A percentile compares a stretch with the other conserved stretches of the same genome.
These are phyloP conservation scores for Cyberlindnera euphorbiae DNA, from an alignment of 805 yeast genomes.

Conservation along the genomic window DNA sequence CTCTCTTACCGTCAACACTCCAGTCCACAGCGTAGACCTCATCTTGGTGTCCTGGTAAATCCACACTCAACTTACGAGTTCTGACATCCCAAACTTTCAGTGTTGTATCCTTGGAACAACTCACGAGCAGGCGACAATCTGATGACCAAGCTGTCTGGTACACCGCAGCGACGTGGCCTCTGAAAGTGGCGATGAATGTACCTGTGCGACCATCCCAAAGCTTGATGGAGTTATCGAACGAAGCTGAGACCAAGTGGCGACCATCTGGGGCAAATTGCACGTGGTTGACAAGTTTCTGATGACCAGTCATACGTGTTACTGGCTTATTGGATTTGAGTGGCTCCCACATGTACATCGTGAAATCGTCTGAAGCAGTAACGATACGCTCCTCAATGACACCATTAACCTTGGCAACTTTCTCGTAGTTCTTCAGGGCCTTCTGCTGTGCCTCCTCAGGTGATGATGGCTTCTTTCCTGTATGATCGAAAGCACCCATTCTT, in stretches of 20 bases:
- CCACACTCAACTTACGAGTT: constrained; percentile 77
- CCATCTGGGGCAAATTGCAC: constrained; percentile 97
- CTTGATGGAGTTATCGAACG: constrained; percentile 93
- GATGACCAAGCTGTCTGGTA: constrained; percentile 98
- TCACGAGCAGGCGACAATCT: constrained; percentile 84
- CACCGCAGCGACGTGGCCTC: constrained; percentile 98
- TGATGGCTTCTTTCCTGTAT: constrained; percentile 44
- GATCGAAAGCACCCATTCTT: constrained; percentile 85
- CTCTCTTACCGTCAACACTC: constrained; percentile 91
- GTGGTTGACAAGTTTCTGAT: constrained; percentile 93
- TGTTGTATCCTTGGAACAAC: constrained; percentile 94
- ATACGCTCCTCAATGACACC: constrained; percentile 74
- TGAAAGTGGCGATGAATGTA: constrained; percentile 77
- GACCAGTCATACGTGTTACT: constrained; percentile 92
- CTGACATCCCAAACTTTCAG: constrained; percentile 94
- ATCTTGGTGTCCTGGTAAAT: constrained; percentile 93
- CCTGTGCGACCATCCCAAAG: constrained; percentile 96
- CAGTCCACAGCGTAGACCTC: constrained; percentile 97
- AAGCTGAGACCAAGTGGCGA: constrained; percentile 80
- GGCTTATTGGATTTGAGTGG: constrained; percentile 81
- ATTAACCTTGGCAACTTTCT: constrained; percentile 50
- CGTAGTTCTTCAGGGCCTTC: constrained; percentile 48
- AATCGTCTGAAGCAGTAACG: constrained; percentile 95
- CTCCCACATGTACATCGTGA: constrained; percentile 97
- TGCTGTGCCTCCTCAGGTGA: constrained; percentile 41